Conservation (phyloP, 805 yeast genomes). For the Hanseniaspora pseudoguilliermondii region DNA sequence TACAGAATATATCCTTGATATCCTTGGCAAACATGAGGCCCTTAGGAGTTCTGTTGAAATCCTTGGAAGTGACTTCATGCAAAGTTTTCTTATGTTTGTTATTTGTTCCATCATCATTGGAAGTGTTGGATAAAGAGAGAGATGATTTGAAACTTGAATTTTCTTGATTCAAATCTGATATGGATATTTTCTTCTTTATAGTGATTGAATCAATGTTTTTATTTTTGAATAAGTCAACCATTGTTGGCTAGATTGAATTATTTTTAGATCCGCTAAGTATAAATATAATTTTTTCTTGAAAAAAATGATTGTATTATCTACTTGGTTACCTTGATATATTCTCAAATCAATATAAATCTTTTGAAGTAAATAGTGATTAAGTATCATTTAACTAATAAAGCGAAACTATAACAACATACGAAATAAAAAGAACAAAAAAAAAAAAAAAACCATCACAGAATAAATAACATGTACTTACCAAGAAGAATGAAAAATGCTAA, state of each 20-base stretch:
- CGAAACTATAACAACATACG: no score
- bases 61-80: constrained; percentile 34
- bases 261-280: no score
- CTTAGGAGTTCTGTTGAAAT: constrained; percentile 38
- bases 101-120: neutral
- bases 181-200: neutral
- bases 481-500: no score
- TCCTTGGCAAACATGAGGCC: constrained; percentile 46
- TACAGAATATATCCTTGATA: constrained; percentile 46
- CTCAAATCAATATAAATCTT: no score
- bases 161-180: neutral
- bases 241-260: neutral
- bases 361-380: no score
- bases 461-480: no score
- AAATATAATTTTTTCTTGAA: no score
- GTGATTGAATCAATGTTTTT: neutral
- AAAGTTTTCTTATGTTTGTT: constrained; percentile 18
- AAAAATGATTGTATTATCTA: no score
- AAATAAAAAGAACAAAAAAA: no score
- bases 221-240: neutral
- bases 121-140: neutral
- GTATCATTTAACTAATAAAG: no score
- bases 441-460: no score
- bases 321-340: no score
- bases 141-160: neutral